Percentiles rank a stretch among this genome's conserved stretches.
phyloP scores from a whole-genome alignment of 495 filamentous ascomycete genomes.

The Aspergillus haitiensis region DNA sequence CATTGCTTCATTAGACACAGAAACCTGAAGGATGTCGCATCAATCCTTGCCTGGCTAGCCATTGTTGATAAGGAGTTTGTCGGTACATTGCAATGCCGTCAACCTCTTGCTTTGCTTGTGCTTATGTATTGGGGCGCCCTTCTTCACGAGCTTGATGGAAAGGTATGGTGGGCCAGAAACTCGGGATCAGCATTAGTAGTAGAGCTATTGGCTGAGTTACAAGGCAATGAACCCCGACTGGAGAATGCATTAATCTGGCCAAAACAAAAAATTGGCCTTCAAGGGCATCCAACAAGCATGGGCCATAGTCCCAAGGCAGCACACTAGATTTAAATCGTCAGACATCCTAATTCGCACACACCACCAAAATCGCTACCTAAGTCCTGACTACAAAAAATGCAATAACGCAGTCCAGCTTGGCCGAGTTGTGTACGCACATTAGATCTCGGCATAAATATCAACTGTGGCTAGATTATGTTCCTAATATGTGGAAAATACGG shows the following conservation, averaged over 20 bases:
- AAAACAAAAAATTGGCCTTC: constrained; percentile 32
- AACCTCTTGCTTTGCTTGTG: constrained; percentile 35
- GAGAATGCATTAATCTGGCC: constrained; percentile 35
- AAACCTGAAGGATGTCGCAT: constrained; percentile 27
- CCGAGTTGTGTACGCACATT: too few relatives aligned
- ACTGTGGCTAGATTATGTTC: too few relatives aligned
- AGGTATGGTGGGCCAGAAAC: constrained; percentile 41
- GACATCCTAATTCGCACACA: not conserved
- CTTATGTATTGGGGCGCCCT: constrained; percentile 45
- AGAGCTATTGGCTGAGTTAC: constrained; percentile 30
- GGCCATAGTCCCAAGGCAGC: not conserved
- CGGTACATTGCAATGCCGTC: constrained; percentile 31
- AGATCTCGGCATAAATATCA: too few relatives aligned
- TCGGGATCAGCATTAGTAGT: constrained; percentile 36
- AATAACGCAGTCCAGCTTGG: too few relatives aligned
- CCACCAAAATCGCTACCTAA: too few relatives aligned
- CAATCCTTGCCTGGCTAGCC: constrained; percentile 41
- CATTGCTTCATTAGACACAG: constrained; percentile 31
- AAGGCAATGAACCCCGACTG: constrained; percentile 25
- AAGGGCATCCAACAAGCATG: constrained; percentile 6
- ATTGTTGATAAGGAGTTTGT: constrained; percentile 40
- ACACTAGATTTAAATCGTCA: not conserved
- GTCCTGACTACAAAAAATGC: too few relatives aligned
- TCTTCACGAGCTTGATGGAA: constrained; percentile 35
- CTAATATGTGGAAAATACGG: too few relatives aligned